Evolutionary conservation across 2,329 filamentous ascomycete species (phyloP).

Genomic region (Hypoxylon sp.): DNA sequence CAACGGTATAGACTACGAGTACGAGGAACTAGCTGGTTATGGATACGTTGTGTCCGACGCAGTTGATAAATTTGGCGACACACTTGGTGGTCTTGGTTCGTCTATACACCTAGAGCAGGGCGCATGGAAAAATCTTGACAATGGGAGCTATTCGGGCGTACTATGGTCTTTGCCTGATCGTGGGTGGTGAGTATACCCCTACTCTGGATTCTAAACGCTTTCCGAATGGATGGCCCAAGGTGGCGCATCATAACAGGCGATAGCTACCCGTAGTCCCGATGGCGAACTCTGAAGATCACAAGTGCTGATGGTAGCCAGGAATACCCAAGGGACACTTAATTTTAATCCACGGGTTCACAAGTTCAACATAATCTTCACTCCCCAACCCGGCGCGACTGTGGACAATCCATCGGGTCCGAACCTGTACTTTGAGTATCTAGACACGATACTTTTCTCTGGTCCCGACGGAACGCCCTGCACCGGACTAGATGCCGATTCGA

Average conservation of each 20-base stretch:
- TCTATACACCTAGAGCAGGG: constrained; percentile 69
- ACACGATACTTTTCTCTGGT: constrained; percentile 75
- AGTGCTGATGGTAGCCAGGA: constrained; percentile 58
- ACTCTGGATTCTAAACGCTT: not conserved
- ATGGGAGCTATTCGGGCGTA: constrained; percentile 70
- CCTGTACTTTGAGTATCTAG: constrained; percentile 72
- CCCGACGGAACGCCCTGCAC: constrained; percentile 74
- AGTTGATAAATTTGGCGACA: constrained; percentile 78
- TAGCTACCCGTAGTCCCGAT: not conserved
- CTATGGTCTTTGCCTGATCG: constrained; percentile 77
- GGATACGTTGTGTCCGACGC: constrained; percentile 71
- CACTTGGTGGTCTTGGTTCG: constrained; percentile 76
- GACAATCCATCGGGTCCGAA: constrained; percentile 71
- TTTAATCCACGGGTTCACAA: constrained; percentile 79
- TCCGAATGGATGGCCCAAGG: not conserved
- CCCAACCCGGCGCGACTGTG: constrained; percentile 65
- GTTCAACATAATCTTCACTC: constrained; percentile 72
- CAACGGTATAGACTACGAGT: constrained; percentile 74
- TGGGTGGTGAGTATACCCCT: constrained; percentile 67
- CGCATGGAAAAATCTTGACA: constrained; percentile 70
- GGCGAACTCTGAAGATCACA: not conserved
- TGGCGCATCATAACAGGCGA: not conserved
- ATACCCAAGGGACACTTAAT: constrained; percentile 79
- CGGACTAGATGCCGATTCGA: constrained; percentile 73
- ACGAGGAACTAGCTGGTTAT: constrained; percentile 77